phyloP scores from a whole-genome alignment of 306 rosid species.

The Medicago arabica region DNA sequence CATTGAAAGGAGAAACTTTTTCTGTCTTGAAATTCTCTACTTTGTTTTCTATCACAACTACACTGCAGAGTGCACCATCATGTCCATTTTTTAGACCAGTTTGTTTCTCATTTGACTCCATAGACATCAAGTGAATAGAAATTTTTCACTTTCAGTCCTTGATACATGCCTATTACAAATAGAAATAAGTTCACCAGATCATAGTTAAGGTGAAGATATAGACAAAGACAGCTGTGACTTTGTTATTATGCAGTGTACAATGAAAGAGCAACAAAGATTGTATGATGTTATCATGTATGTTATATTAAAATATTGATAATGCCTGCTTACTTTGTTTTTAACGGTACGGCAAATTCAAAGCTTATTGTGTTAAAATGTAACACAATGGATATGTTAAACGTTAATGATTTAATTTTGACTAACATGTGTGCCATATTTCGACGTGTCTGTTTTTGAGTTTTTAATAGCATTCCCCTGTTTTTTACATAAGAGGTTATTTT shows the following conservation, averaged over 20 bases:
- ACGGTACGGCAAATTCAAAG: background rate
- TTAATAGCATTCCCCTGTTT: too few species aligned
- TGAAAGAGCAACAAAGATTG: background rate
- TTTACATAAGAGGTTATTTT: too few species aligned
- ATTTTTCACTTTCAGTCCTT: slow-evolving; percentile 63
- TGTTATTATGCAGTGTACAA: background rate
- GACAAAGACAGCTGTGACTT: background rate
- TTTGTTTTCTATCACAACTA: slow-evolving; percentile 43
- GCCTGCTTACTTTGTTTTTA: background rate
- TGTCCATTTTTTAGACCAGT: slow-evolving; percentile 54
- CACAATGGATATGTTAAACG: too few species aligned
- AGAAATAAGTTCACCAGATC: background rate
- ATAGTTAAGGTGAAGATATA: background rate
- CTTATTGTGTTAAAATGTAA: background rate
- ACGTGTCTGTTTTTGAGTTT: too few species aligned
- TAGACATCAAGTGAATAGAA: slow-evolving; percentile 54
- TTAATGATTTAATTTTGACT: too few species aligned
- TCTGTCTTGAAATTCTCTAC: slow-evolving; percentile 48
- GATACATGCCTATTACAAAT: slow-evolving; percentile 46
- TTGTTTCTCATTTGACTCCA: slow-evolving; percentile 54
- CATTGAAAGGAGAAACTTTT: slow-evolving; percentile 42
- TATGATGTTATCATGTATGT: background rate
- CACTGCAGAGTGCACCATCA: slow-evolving; percentile 64
- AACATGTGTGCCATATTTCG: too few species aligned
- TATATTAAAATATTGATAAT: background rate